Conservation (phyloP, 345 rosid species). For the Bruguiera sexangula region DNA sequence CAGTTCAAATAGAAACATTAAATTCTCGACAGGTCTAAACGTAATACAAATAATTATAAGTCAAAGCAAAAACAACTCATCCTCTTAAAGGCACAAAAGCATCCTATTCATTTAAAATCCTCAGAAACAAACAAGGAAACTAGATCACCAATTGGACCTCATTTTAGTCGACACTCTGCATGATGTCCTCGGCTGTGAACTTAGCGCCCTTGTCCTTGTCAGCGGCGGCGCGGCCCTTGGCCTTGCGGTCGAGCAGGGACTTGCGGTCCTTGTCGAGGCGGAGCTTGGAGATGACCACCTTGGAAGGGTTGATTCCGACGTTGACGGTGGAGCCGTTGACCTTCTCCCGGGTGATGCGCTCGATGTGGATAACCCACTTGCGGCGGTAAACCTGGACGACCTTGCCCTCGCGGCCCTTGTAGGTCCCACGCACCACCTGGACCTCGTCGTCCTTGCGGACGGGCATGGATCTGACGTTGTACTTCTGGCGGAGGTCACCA, state of each 20-base stretch:
- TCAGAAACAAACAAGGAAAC: background rate
- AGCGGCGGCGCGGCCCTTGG: slow-evolving; percentile 70
- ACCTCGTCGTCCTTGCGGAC: slow-evolving; percentile 84
- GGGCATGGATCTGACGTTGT: slow-evolving; percentile 80
- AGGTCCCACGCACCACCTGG: slow-evolving; percentile 74
- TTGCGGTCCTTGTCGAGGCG: slow-evolving; percentile 75
- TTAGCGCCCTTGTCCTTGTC: slow-evolving; percentile 81
- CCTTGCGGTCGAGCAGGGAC: slow-evolving; percentile 67
- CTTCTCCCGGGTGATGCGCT: slow-evolving; percentile 76
- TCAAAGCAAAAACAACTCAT: background rate
- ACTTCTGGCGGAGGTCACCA: slow-evolving; percentile 64
- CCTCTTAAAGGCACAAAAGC: background rate
- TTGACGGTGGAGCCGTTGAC: slow-evolving; percentile 78
- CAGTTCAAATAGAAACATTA: background rate
- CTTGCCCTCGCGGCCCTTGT: slow-evolving; percentile 79
- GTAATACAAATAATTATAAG: background rate
- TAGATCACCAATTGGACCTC: background rate
- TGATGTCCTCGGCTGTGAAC: slow-evolving; percentile 68
- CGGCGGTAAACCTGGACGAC: slow-evolving; percentile 74
- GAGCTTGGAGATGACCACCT: slow-evolving; percentile 67
- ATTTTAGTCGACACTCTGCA: slow-evolving; percentile 60
- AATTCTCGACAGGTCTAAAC: background rate
- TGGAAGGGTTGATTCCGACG: slow-evolving; percentile 70
- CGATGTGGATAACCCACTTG: slow-evolving; percentile 84
- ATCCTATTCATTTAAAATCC: background rate